These are phyloP conservation scores for Pseudisothecium myosuroides DNA, from an alignment of 225 moss, liverwort and hornwort genomes.

Conservation along the genomic window DNA sequence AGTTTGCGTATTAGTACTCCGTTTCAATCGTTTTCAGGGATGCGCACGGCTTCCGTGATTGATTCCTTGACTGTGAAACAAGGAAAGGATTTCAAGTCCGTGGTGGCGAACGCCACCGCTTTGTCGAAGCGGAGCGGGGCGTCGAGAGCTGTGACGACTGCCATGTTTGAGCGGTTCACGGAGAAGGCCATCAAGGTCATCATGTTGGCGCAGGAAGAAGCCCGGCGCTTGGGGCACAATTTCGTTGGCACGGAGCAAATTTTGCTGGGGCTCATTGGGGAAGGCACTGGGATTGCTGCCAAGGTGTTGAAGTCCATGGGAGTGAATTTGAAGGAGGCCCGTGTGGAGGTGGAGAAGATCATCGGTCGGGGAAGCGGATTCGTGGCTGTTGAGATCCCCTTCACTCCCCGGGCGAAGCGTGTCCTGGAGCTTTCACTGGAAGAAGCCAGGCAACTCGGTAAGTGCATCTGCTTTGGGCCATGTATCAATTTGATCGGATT, in stretches of 20 bases:
- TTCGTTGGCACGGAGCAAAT: constrained; percentile 90
- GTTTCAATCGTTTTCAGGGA: constrained; percentile 49
- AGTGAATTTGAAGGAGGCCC: constrained; percentile 75
- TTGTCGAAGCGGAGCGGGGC: constrained; percentile 2
- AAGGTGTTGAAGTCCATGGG: constrained; percentile 89
- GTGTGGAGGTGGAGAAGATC: constrained; percentile 89
- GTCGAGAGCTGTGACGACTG: constrained; percentile 48
- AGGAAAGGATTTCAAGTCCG: constrained; percentile 52
- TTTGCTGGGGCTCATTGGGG: constrained; percentile 71
- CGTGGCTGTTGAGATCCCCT: constrained; percentile 84
- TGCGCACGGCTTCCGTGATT: constrained; percentile 47
- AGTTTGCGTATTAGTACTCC: constrained; percentile 16
- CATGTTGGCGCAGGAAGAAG: constrained; percentile 89
- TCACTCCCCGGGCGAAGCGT: constrained; percentile 75
- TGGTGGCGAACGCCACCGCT: constrained; percentile 35
- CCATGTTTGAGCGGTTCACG: constrained; percentile 87
- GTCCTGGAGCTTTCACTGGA: constrained; percentile 74
- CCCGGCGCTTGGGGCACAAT: constrained; percentile 78
- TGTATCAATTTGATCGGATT: neutral
- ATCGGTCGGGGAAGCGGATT: constrained; percentile 91
- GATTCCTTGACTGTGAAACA: constrained; percentile 36
- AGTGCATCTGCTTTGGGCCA: neutral
- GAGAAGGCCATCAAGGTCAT: constrained; percentile 95
- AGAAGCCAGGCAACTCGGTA: constrained; percentile 79
- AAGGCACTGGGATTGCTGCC: constrained; percentile 85